Evolutionary conservation across 306 rosid species (phyloP), one percentile per base, ranked within the genome.

Genomic region (Prunus fruticosa): DNA sequence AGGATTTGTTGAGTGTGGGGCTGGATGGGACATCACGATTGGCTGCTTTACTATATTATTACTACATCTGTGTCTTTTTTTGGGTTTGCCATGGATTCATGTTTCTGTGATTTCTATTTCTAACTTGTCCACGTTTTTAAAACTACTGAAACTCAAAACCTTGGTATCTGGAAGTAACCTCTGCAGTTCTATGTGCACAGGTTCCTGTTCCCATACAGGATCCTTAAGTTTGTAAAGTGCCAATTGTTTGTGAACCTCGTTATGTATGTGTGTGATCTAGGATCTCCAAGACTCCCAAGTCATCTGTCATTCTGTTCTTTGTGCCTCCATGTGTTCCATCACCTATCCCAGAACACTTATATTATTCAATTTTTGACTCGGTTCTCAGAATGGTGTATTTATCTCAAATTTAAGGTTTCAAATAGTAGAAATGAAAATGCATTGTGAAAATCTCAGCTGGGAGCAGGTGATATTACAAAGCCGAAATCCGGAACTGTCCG

Each of bases 191-290:
- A 65, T 23, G 76, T 81, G 78, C 76, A 25, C 71, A 79, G 79
- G 82, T 73, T 79, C 75, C 76, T 76, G 88, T 67, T 77, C 76
- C 62, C 34, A 62, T 27, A 30, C 80, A 73, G 91, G 82, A 74
- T 82, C 79, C 54, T 25, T 54, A 58, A 68, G 75, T 73, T 66
- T 89, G 91, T 84, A 82, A 82, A 79, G 79, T 77, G 77, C 78
- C 78, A 14, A 79, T 79, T 76, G 77, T 67, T 75, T 84, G 81
- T 85, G 81, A 83, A 79, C 74, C 23, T 66, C 64, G 78, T 79
- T 7, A 73, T 82, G 67, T 52, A 34, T 87, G 79, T 65, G 38
- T 65, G 77, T 71, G 78, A 74, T 72, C 46, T 20, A 75, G 54
- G 58, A 49, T 28, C 78, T 41, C 64, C 43, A 38, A 7, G 43